Base-by-base conservation (phyloP, 768 basidiomycete species). In the Tricholoma terreum region DNA sequence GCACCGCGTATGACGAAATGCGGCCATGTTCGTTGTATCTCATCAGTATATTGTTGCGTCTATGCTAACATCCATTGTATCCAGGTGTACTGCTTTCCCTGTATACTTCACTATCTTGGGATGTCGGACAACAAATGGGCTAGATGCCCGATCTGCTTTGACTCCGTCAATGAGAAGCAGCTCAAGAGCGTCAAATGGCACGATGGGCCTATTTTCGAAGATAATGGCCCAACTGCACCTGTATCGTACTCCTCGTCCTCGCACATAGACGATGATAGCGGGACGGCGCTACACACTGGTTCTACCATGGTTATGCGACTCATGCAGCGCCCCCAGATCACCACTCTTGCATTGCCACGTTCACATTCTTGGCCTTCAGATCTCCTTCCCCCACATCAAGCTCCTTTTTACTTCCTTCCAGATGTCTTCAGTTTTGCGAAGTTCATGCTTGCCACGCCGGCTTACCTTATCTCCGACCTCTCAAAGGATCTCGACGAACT, bases 1-100 rank as follows among this genome's bases (percentile, higher is more conserved):
- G 92, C 92, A 27, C 90, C 94, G 14, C 80, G 95, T 50, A 94
- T 94, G 87, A 98, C 95, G 21, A 96, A 93, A 77, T 98, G 95
- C 64, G 96, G 95, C 49, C 97, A 99, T 82, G 94, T 96, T 64
- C 75, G 92, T 87, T 19, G 58, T 22, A 57, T 56, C 50, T 53
- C 6, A 42, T 57, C 36, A 60, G 46, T 19, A 61, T 36, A 63
- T 59, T 51, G 49, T 56, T 58, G 7, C 30, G 8, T 22, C n/a
- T 4, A 15, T 17, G 8, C 27, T 49, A 46, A 53, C 54, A 42
- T 24, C 58, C 27, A 48, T 30, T 43, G 14, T 19, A 10, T 35
- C 11, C 63, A 96, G 94, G 86, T 97, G 42, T 98, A 87, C 73
- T 98, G 96, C 72, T 95, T 88, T 70, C 90, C 94, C 15, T 98